These are phyloP conservation scores for Lophiotrema nucula DNA, from an alignment of 495 filamentous ascomycete species.

Conservation along the genomic window DNA sequence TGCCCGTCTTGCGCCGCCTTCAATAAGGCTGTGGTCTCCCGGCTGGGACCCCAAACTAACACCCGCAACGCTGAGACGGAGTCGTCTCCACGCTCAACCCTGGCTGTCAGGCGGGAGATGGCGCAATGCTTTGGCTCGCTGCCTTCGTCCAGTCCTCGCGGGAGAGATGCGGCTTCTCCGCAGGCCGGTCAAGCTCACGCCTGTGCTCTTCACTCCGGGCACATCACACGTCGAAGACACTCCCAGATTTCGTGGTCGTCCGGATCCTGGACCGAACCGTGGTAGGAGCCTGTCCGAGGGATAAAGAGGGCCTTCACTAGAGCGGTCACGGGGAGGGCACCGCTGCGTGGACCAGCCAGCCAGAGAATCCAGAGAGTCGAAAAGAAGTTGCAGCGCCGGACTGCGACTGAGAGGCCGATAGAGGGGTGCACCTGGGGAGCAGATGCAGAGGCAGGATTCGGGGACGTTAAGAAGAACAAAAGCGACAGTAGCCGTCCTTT, in stretches of 20 bases:
- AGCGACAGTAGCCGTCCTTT: background rate
- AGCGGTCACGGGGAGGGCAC: background rate
- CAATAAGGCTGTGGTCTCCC: too few species aligned
- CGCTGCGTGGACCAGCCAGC: conserved; percentile 6
- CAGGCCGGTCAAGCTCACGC: background rate
- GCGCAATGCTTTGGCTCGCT: conserved; percentile 8
- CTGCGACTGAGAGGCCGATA: background rate
- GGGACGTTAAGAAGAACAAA: background rate
- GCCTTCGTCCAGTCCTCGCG: background rate
- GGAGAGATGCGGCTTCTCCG: background rate
- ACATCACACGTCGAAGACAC: background rate
- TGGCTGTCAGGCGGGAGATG: conserved; percentile 18
- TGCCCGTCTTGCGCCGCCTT: too few species aligned
- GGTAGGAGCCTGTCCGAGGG: background rate
- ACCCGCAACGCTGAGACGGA: too few species aligned
- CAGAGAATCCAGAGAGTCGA: background rate
- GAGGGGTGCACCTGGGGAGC: background rate
- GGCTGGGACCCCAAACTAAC: too few species aligned
- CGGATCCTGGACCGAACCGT: conserved; percentile 2
- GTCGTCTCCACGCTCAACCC: conserved; percentile 11
- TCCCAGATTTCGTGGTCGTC: background rate
- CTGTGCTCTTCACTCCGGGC: background rate
- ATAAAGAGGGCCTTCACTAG: conserved; percentile 1
- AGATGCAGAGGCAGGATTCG: background rate
- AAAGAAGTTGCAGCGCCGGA: background rate